Conservation (phyloP, 108 stramenopile genomes). For the Mayamaea pseudoterrestris region DNA sequence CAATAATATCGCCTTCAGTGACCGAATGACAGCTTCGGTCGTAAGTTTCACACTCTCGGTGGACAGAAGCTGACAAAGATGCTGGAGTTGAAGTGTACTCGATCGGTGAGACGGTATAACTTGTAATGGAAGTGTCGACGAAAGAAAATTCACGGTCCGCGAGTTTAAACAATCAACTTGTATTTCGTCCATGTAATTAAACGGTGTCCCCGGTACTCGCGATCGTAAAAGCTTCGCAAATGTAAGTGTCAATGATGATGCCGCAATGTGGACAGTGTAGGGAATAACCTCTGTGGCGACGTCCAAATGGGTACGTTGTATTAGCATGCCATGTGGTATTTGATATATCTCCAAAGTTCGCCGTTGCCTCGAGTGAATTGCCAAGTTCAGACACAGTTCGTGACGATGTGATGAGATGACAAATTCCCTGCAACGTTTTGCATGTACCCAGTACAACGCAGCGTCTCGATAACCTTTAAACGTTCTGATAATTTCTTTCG, state of each 20-base stretch:
- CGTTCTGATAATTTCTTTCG: constrained; percentile 67
- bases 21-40: constrained; percentile 38
- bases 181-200: no score
- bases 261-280: no score
- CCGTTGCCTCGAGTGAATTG: constrained; percentile 59
- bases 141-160: no score
- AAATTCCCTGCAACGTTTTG: no score
- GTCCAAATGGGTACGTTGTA: no score
- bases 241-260: no score
- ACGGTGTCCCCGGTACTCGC: no score
- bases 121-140: neutral
- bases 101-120: constrained; percentile 4
- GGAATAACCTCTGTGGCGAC: no score
- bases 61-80: constrained; percentile 55
- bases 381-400: constrained; percentile 29
- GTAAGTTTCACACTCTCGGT: constrained; percentile 44
- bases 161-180: no score
- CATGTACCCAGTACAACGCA: constrained; percentile 46
- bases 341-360: constrained; percentile 63
- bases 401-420: constrained; percentile 6
- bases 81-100: constrained; percentile 44
- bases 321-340: no score
- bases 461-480: constrained; percentile 80
- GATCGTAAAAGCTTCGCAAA: no score
- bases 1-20: constrained; percentile 48